Percentiles rank a stretch among this genome's conserved stretches.
These are phyloP conservation scores for Mycena vulgaris DNA, from an alignment of 768 basidiomycete species.

Conservation along the genomic window DNA sequence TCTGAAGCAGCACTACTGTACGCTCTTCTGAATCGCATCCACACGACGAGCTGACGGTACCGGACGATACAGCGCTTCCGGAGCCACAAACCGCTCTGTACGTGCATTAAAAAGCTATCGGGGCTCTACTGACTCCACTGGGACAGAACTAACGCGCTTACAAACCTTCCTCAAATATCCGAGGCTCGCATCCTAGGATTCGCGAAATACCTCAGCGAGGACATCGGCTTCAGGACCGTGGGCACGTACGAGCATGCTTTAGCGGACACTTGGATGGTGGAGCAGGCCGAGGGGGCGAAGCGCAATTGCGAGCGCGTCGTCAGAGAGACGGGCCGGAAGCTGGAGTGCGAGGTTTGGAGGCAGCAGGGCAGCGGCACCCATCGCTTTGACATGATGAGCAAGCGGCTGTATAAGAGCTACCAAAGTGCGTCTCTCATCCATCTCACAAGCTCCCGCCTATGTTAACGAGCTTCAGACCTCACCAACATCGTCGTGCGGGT, in stretches of 20 bases:
- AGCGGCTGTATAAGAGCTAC: conserved; percentile 89
- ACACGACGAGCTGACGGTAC: conserved; percentile 10
- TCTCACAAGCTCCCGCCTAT: no score
- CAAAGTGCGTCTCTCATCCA: conserved; percentile 51
- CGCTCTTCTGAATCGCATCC: conserved; percentile 38
- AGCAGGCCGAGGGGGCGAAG: conserved; percentile 74
- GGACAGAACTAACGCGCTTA: conserved; percentile 63
- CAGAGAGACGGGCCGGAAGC: conserved; percentile 61
- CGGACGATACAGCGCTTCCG: conserved; percentile 64
- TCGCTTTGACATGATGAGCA: conserved; percentile 93
- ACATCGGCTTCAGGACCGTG: conserved; percentile 92
- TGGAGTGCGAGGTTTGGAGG: conserved; percentile 94
- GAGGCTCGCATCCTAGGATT: conserved; percentile 77
- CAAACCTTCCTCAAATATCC: conserved; percentile 77
- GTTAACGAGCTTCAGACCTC: conserved; percentile 58
- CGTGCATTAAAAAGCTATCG: conserved; percentile 36
- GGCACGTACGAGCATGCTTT: conserved; percentile 91
- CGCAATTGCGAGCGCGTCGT: conserved; percentile 73
- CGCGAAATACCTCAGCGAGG: conserved; percentile 82
- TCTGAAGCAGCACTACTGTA: conserved; percentile 65
- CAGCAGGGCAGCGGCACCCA: conserved; percentile 93
- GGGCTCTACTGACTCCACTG: neutral
- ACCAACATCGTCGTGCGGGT: conserved; percentile 92
- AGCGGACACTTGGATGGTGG: conserved; percentile 87
- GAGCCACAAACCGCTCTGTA: conserved; percentile 69